Conservation (phyloP, 495 filamentous ascomycete species). For the Opeltia flavorubescens region DNA sequence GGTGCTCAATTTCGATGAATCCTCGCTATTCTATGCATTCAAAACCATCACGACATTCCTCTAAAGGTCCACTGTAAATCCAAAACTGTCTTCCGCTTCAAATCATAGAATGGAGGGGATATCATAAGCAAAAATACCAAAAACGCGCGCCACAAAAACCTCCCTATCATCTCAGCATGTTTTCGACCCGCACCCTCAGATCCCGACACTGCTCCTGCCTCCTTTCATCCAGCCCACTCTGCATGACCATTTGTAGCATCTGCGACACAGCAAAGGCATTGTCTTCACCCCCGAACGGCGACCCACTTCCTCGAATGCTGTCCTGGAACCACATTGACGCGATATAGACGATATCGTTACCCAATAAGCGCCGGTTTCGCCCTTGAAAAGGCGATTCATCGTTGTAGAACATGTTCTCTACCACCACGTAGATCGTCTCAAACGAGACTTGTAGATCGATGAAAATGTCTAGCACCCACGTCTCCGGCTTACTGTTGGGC, state of each 20-base stretch:
- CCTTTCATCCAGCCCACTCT: constrained; percentile 22
- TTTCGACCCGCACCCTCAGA: constrained; percentile 31
- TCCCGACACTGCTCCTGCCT: constrained; percentile 18
- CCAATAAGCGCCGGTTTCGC: constrained; percentile 41
- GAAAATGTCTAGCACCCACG: constrained; percentile 76
- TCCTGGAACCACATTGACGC: constrained; percentile 48
- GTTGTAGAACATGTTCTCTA: constrained; percentile 73
- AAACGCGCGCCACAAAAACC: constrained; percentile 1
- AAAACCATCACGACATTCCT: too few species aligned
- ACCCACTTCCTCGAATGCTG: constrained; percentile 37
- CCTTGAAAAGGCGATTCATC: constrained; percentile 75
- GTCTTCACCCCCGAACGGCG: constrained; percentile 38
- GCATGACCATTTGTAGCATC: constrained; percentile 30
- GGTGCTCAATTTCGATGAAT: too few species aligned
- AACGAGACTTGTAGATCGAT: constrained; percentile 59
- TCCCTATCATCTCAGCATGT: constrained; percentile 25
- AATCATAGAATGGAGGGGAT: too few species aligned
- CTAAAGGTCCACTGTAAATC: too few species aligned
- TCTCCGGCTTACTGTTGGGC: constrained; percentile 47
- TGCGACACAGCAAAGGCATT: constrained; percentile 33
- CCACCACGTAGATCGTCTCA: constrained; percentile 57
- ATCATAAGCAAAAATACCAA: too few species aligned
- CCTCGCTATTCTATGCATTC: too few species aligned
- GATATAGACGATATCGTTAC: constrained; percentile 48
- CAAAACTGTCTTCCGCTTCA: too few species aligned